Percentiles rank a stretch among this genome's conserved stretches.
These are phyloP conservation scores for Sarocladiaceae sp. DNA, from an alignment of 2,329 filamentous ascomycete species.

Conservation along the genomic window DNA sequence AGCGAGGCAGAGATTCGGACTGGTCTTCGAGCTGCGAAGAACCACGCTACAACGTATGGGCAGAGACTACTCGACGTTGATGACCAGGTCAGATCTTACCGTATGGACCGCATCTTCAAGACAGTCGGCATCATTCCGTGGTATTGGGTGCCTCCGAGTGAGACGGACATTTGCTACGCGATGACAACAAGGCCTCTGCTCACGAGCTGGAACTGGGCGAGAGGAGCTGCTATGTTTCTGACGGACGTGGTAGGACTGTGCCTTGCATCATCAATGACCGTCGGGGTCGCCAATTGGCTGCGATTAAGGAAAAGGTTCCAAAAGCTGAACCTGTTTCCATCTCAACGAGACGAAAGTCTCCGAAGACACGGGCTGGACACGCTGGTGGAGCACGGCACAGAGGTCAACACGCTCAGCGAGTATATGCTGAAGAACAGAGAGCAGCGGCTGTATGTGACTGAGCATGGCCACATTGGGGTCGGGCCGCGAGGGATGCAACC, in stretches of 20 bases:
- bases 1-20: neutral
- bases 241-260: conserved; percentile 14
- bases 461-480: conserved; percentile 23
- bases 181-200: conserved; percentile 16
- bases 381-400: neutral
- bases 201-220: conserved; percentile 7
- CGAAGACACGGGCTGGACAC: conserved; percentile 15
- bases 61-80: conserved; percentile 13
- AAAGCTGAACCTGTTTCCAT: neutral
- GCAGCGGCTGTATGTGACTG: conserved; percentile 23
- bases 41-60: conserved; percentile 12
- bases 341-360: neutral
- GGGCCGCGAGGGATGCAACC: conserved; percentile 18
- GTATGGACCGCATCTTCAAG: conserved; percentile 18
- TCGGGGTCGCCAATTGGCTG: neutral
- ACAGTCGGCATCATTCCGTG: conserved; percentile 19
- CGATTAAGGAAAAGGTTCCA: neutral
- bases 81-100: conserved; percentile 11
- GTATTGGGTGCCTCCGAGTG: conserved; percentile 19
- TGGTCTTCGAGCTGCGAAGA: neutral
- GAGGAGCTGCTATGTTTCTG: conserved; percentile 13
- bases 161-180: conserved; percentile 14
- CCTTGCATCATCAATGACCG: conserved; percentile 9
- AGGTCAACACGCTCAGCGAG: conserved; percentile 13
- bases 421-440: conserved; percentile 17